These are phyloP conservation scores for Yamadazyma jaroonii DNA, from an alignment of 1,139 yeast genomes.

Conservation along the genomic window DNA sequence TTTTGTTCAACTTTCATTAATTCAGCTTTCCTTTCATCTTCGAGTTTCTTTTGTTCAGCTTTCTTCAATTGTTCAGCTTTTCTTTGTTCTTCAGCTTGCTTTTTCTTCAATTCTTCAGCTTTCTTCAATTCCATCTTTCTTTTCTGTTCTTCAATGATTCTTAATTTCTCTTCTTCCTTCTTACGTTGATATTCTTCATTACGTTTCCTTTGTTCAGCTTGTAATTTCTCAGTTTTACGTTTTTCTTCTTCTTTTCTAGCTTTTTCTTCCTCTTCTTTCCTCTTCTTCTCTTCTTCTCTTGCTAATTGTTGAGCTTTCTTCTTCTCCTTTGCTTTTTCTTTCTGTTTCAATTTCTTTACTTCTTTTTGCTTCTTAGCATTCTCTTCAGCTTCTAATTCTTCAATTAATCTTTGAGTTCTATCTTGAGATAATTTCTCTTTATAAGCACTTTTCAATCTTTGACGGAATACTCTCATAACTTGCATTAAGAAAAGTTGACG, in stretches of 20 bases:
- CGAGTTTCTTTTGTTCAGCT: background rate
- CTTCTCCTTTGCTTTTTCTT: constrained; percentile 77
- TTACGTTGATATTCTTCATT: constrained; percentile 50
- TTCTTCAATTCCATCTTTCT: constrained; percentile 48
- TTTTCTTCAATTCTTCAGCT: constrained; percentile 38
- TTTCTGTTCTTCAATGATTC: constrained; percentile 39
- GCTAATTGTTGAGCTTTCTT: constrained; percentile 66
- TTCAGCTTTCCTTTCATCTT: background rate
- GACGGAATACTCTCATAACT: constrained; percentile 71
- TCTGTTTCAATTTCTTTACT: constrained; percentile 66
- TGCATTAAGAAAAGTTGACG: constrained; percentile 71
- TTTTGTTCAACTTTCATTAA: constrained; percentile 35
- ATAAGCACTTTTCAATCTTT: constrained; percentile 66
- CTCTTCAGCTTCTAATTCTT: constrained; percentile 78
- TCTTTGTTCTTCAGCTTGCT: constrained; percentile 35
- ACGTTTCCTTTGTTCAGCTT: constrained; percentile 42
- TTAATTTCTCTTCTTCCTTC: constrained; percentile 54
- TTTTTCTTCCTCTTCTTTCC: constrained; percentile 53
- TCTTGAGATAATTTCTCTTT: constrained; percentile 74
- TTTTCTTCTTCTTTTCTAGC: constrained; percentile 35
- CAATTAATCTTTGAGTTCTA: constrained; percentile 66
- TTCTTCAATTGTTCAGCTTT: constrained; percentile 28
- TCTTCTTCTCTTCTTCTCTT: constrained; percentile 69
- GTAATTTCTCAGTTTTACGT: constrained; percentile 34
- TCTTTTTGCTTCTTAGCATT: constrained; percentile 67